Conservation (phyloP, 768 basidiomycete genomes). For the Mycena crocata region DNA sequence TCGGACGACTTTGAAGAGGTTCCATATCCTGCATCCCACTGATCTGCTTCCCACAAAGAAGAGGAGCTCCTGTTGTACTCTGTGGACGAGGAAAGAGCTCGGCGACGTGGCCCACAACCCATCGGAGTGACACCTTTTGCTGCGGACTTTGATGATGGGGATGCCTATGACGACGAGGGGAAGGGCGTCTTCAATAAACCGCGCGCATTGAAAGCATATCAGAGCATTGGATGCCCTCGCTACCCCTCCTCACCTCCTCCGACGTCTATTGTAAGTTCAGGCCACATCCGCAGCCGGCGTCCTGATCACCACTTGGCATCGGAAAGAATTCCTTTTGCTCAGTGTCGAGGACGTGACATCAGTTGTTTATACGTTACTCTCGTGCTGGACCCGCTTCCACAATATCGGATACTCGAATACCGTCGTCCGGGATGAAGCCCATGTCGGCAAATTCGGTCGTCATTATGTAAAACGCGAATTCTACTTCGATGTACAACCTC, state of each 20-base stretch:
- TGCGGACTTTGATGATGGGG: no score
- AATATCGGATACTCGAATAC: conserved; percentile 86
- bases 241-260: conserved; percentile 78
- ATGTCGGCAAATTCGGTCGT: conserved; percentile 99
- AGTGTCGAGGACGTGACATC: conserved; percentile 84
- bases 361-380: conserved; percentile 89
- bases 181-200: no score
- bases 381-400: conserved; percentile 96
- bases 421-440: conserved; percentile 99
- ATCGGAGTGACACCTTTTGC: no score
- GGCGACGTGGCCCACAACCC: no score
- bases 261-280: conserved; percentile 67
- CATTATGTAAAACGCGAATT: conserved; percentile 99
- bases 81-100: no score
- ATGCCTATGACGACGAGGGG: no score
- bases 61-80: no score
- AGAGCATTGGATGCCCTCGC: no score
- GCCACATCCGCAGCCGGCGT: conserved; percentile 22
- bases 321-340: conserved; percentile 84
- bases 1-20: conserved; percentile 82
- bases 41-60: conserved; percentile 47
- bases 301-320: conserved; percentile 16
- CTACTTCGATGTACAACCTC: conserved; percentile 99
- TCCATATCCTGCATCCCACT: conserved; percentile 61
- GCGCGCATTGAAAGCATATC: no score